Evolutionary conservation across 441 rosid species (phyloP).

Genomic region (Codiaeum variegatum): DNA sequence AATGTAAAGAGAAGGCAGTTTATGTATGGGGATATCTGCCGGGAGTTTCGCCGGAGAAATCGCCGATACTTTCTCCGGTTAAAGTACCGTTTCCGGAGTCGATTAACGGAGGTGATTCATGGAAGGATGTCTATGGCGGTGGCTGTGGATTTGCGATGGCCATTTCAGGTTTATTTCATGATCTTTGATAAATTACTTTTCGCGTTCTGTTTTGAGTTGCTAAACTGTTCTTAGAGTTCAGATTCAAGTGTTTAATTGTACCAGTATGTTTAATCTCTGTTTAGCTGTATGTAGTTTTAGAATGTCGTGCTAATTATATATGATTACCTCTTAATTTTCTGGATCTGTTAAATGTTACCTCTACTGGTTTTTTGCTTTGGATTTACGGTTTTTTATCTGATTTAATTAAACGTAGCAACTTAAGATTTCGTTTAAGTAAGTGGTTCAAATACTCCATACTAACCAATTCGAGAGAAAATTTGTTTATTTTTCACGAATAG

Average conservation of each 20-base stretch:
- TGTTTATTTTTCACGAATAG: neutral
- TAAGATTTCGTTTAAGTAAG: neutral
- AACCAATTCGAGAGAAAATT: neutral
- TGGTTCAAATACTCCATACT: neutral
- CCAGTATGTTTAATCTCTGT: neutral
- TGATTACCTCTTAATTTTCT: neutral
- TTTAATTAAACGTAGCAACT: neutral
- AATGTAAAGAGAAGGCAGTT: constrained; percentile 31
- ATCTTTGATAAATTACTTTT: neutral
- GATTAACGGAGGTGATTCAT: constrained; percentile 30
- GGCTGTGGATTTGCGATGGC: constrained; percentile 95
- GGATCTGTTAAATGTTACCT: neutral
- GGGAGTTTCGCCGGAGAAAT: constrained; percentile 72
- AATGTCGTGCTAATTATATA: neutral
- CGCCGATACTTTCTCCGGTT: constrained; percentile 64
- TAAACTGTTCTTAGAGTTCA: neutral
- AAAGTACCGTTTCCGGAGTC: constrained; percentile 27
- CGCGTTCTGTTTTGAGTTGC: neutral
- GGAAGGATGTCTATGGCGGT: constrained; percentile 82
- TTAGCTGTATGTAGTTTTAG: neutral
- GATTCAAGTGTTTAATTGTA: neutral
- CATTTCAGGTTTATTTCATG: constrained; percentile 51
- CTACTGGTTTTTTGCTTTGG: neutral
- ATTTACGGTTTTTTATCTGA: neutral
- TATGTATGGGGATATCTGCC: constrained; percentile 89